Evolutionary conservation across 2,329 filamentous ascomycete species (phyloP).

Genomic region (Penicillium palitans): DNA sequence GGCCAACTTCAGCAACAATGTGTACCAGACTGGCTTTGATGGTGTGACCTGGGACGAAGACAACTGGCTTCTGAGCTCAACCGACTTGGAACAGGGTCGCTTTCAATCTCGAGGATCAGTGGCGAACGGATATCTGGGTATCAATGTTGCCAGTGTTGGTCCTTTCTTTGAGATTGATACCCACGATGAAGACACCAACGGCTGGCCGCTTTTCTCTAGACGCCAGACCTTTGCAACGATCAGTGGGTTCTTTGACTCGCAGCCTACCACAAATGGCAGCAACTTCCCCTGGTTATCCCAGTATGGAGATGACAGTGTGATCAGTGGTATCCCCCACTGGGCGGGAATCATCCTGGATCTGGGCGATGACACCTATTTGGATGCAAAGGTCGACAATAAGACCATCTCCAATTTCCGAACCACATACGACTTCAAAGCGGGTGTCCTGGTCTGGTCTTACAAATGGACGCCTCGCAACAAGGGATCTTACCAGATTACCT

Average conservation of each 20-base stretch:
- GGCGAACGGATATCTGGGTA: conserved; percentile 65
- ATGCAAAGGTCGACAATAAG: conserved; percentile 59
- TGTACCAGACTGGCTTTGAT: conserved; percentile 53
- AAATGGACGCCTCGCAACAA: conserved; percentile 61
- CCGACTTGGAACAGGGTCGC: conserved; percentile 56
- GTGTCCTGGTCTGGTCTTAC: conserved; percentile 64
- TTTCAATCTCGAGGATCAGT: conserved; percentile 62
- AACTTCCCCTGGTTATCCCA: conserved; percentile 70
- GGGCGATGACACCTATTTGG: conserved; percentile 55
- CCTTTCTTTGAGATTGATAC: conserved; percentile 63
- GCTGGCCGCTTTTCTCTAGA: conserved; percentile 66
- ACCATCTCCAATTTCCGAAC: conserved; percentile 63
- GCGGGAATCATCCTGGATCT: conserved; percentile 60
- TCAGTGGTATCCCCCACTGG: conserved; percentile 71
- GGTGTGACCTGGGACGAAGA: conserved; percentile 61
- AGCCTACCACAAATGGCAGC: conserved; percentile 58
- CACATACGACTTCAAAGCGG: conserved; percentile 63
- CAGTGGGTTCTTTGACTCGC: conserved; percentile 65
- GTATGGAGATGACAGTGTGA: conserved; percentile 69
- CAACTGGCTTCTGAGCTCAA: conserved; percentile 58
- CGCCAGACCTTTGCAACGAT: conserved; percentile 68
- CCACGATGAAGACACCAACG: conserved; percentile 58
- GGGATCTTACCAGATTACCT: conserved; percentile 59
- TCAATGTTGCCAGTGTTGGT: conserved; percentile 62
- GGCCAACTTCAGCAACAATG: conserved; percentile 19